Conservation (phyloP, 2,329 filamentous ascomycete genomes). For the Alternaria postmessia region DNA sequence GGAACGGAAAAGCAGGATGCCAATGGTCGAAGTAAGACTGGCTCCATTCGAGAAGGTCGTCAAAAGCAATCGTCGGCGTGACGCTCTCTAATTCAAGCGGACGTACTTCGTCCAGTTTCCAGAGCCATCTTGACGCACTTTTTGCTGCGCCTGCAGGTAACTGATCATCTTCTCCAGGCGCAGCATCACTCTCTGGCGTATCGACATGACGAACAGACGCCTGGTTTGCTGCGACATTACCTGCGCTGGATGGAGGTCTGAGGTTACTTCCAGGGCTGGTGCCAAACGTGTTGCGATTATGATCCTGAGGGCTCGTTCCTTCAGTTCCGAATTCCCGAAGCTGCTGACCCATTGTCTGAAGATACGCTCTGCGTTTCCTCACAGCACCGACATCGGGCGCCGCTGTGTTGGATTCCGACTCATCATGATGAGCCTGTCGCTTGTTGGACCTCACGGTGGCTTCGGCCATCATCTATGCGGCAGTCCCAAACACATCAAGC, state of each 20-base stretch:
- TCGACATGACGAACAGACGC: slow-evolving; percentile 12
- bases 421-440: slow-evolving; percentile 22
- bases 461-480: slow-evolving; percentile 24
- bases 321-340: slow-evolving; percentile 35
- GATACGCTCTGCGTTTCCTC: slow-evolving; percentile 32
- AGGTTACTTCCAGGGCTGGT: slow-evolving; percentile 22
- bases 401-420: slow-evolving; percentile 6
- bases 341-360: slow-evolving; percentile 38
- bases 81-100: slow-evolving; percentile 1
- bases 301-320: slow-evolving; percentile 31
- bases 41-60: slow-evolving; percentile 37
- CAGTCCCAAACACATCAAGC: no score
- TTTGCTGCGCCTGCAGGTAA: slow-evolving; percentile 27
- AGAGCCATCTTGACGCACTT: slow-evolving; percentile 34
- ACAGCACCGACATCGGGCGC: slow-evolving; percentile 11
- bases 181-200: slow-evolving; percentile 28
- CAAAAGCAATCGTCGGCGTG: slow-evolving; percentile 18
- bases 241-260: slow-evolving; percentile 17
- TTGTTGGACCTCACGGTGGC: slow-evolving; percentile 22
- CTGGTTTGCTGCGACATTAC: slow-evolving; percentile 6
- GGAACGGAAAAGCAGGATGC: slow-evolving; percentile 37
- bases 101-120: slow-evolving; percentile 25
- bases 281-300: slow-evolving; percentile 25
- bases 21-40: slow-evolving; percentile 40
- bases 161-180: slow-evolving; percentile 33